Percentiles rank a stretch among this genome's conserved stretches.
Evolutionary conservation across 176 grass and related monocot species (phyloP).

Genomic region (Aegilops tauschii): DNA sequence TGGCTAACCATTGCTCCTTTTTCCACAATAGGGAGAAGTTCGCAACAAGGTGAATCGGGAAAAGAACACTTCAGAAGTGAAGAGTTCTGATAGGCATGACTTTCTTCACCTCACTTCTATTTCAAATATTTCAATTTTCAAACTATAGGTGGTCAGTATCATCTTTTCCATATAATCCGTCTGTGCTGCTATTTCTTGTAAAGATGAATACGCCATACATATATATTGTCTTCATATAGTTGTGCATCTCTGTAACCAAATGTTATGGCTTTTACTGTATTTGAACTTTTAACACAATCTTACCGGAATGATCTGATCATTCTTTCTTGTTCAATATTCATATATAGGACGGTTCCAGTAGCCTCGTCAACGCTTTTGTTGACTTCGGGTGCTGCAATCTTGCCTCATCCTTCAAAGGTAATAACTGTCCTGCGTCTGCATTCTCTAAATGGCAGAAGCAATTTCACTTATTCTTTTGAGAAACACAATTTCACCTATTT

Average conservation of each 20-base stretch:
- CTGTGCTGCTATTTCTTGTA: neutral
- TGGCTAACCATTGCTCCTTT: slow-evolving; percentile 4
- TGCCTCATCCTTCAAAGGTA: slow-evolving; percentile 98
- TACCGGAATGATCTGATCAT: neutral
- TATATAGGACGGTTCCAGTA: slow-evolving; percentile 22
- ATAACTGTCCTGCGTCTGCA: neutral
- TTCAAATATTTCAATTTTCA: slow-evolving; percentile 27
- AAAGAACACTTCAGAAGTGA: slow-evolving; percentile 21
- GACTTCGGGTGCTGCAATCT: slow-evolving; percentile 67
- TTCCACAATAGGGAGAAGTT: slow-evolving; percentile 24
- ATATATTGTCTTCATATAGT: slow-evolving; percentile 23
- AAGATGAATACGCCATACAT: neutral
- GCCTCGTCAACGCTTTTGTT: slow-evolving; percentile 40
- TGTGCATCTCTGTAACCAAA: slow-evolving; percentile 3
- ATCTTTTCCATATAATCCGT: neutral
- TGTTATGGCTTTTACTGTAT: neutral
- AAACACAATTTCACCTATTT: neutral
- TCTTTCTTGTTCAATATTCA: slow-evolving; percentile 23
- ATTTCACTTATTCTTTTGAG: neutral
- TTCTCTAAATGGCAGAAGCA: neutral
- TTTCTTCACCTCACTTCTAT: slow-evolving; percentile 21
- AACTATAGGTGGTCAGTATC: neutral
- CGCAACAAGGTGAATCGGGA: neutral
- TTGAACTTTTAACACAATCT: neutral
- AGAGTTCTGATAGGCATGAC: slow-evolving; percentile 39